Conservation (phyloP, 2,329 filamentous ascomycete species). For the Microascus cirrosus region DNA sequence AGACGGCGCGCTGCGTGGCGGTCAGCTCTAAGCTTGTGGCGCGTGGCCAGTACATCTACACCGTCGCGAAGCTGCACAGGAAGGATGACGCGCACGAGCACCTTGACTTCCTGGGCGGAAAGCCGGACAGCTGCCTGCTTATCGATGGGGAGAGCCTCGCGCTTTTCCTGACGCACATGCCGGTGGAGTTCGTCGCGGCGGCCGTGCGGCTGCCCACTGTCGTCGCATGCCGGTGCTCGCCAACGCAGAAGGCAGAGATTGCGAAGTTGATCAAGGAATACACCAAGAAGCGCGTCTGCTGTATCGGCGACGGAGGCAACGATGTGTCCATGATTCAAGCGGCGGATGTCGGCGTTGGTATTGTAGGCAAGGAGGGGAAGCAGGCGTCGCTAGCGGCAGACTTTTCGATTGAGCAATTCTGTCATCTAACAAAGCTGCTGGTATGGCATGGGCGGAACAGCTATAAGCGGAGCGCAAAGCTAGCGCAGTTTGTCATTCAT, state of each 20-base stretch:
- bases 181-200: conserved; percentile 74
- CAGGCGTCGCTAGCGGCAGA: conserved; percentile 93
- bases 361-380: conserved; percentile 93
- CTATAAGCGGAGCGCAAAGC: conserved; percentile 91
- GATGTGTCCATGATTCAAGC: conserved; percentile 99
- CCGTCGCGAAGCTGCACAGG: conserved; percentile 72
- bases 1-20: conserved; percentile 92
- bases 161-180: conserved; percentile 73
- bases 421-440: conserved; percentile 88
- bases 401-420: conserved; percentile 93
- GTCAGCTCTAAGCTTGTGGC: conserved; percentile 91
- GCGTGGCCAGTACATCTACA: conserved; percentile 91
- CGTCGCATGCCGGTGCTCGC: conserved; percentile 91
- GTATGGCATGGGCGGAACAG: conserved; percentile 98
- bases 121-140: conserved; percentile 76
- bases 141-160: conserved; percentile 89
- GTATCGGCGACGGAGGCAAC: conserved; percentile 95
- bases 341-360: conserved; percentile 93
- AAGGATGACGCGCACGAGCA: conserved; percentile 81
- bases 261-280: conserved; percentile 81
- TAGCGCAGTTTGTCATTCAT: conserved; percentile 97
- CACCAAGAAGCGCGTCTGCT: conserved; percentile 92
- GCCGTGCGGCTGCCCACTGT: conserved; percentile 85
- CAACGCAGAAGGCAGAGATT: conserved; percentile 92
- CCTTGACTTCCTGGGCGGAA: conserved; percentile 78